Percentiles rank a stretch among this genome's conserved stretches.
Conservation (phyloP, 768 basidiomycete genomes). For the Neoboletus magnificus region DNA sequence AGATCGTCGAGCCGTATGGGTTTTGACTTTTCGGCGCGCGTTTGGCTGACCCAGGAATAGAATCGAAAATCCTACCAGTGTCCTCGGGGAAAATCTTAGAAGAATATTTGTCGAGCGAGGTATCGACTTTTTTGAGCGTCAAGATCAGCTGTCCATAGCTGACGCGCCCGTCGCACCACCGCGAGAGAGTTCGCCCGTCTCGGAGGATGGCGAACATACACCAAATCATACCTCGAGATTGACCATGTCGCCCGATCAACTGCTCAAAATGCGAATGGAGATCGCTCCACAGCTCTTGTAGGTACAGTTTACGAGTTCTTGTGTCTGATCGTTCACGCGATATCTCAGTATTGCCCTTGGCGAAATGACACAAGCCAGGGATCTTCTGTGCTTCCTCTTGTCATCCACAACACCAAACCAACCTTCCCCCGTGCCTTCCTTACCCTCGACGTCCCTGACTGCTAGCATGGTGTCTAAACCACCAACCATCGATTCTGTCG, state of each 20-base stretch:
- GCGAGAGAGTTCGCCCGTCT: slow-evolving; percentile 23
- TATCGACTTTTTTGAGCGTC: slow-evolving; percentile 66
- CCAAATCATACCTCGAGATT: slow-evolving; percentile 30
- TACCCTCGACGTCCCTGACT: slow-evolving; percentile 42
- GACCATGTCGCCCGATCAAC: slow-evolving; percentile 70
- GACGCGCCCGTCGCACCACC: slow-evolving; percentile 24
- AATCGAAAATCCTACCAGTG: slow-evolving; percentile 52
- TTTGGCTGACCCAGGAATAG: slow-evolving; percentile 33
- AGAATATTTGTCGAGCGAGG: slow-evolving; percentile 76
- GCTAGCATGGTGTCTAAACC: slow-evolving; percentile 67
- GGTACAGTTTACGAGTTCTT: slow-evolving; percentile 30
- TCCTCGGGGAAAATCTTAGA: slow-evolving; percentile 61
- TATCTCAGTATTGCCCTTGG: slow-evolving; percentile 62
- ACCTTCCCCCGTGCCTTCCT: slow-evolving; percentile 25
- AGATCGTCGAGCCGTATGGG: slow-evolving; percentile 69
- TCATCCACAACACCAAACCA: slow-evolving; percentile 38
- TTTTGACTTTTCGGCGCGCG: slow-evolving; percentile 2
- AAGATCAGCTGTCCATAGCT: slow-evolving; percentile 27
- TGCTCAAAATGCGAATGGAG: slow-evolving; percentile 70
- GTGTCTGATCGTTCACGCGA: slow-evolving; percentile 13
- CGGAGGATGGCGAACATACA: slow-evolving; percentile 30
- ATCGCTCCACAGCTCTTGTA: slow-evolving; percentile 71
- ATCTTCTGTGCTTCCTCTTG: slow-evolving; percentile 61
- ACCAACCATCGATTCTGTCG: slow-evolving; percentile 59
- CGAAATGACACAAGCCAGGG: slow-evolving; percentile 76